A percentile compares a stretch with the other conserved stretches of the same genome.
phyloP scores from a whole-genome alignment of 176 grass and related monocot species.

The Bromus sterilis region DNA sequence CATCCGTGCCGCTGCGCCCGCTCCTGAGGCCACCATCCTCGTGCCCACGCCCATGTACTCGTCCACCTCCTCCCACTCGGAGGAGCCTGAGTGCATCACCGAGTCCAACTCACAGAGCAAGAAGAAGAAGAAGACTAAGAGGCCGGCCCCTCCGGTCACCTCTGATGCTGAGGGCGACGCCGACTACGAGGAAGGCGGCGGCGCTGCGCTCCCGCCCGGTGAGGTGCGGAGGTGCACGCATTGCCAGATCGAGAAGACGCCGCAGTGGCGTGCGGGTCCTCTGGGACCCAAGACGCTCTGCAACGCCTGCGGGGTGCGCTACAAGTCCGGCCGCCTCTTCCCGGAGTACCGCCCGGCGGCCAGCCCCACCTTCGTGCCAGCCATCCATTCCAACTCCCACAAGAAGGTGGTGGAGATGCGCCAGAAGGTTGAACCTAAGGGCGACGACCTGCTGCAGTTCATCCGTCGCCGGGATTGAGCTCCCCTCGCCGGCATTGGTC shows the following conservation, averaged over 20 bases:
- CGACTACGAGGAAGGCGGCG: slow-evolving; percentile 47
- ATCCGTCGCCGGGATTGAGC: slow-evolving; percentile 75
- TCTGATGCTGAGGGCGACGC: slow-evolving; percentile 11
- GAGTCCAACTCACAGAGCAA: slow-evolving; percentile 51
- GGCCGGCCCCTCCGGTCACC: neutral
- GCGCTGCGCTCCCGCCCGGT: slow-evolving; percentile 7
- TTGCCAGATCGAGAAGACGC: slow-evolving; percentile 97
- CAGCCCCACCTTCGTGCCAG: slow-evolving; percentile 87
- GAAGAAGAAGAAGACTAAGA: slow-evolving; percentile 77
- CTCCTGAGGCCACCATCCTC: slow-evolving; percentile 34
- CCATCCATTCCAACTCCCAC: slow-evolving; percentile 93
- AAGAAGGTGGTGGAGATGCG: slow-evolving; percentile 99
- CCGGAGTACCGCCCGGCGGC: slow-evolving; percentile 94
- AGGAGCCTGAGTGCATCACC: slow-evolving; percentile 53
- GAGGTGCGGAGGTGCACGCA: slow-evolving; percentile 91
- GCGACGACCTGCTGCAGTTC: slow-evolving; percentile 55
- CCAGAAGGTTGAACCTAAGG: slow-evolving; percentile 30
- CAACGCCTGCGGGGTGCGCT: slow-evolving; percentile 95
- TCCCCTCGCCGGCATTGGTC: neutral
- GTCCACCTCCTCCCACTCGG: slow-evolving; percentile 25
- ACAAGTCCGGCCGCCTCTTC: slow-evolving; percentile 95
- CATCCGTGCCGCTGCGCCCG: neutral
- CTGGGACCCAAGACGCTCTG: slow-evolving; percentile 95
- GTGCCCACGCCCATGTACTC: slow-evolving; percentile 38
- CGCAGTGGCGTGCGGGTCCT: slow-evolving; percentile 93